Conservation (phyloP, 306 rosid species). For the Astragalus glycyphyllos region DNA sequence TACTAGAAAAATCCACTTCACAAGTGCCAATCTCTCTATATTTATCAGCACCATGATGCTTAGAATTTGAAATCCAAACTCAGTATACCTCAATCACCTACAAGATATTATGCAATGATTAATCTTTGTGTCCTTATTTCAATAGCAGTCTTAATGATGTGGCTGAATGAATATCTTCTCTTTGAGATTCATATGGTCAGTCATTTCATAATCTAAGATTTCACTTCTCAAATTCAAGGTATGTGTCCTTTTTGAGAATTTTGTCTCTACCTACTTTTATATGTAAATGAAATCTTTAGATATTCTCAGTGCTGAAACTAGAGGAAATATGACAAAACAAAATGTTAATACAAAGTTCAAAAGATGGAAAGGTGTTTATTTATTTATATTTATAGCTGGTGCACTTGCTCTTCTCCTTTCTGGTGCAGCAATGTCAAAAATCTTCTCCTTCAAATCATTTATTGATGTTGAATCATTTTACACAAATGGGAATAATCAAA, state of each 20-base stretch:
- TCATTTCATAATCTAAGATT: constrained; percentile 46
- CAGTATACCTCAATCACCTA: constrained; percentile 6
- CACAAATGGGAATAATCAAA: constrained; percentile 36
- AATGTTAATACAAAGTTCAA: constrained; percentile 46
- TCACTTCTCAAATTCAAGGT: constrained; percentile 20
- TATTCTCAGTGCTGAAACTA: constrained; percentile 36
- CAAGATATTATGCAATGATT: constrained; percentile 39
- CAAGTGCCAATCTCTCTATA: constrained; percentile 41
- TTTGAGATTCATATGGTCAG: constrained; percentile 41
- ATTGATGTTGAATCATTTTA: constrained; percentile 50
- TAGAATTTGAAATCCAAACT: constrained; percentile 40
- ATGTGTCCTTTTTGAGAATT: background rate
- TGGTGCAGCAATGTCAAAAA: constrained; percentile 49
- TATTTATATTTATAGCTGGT: constrained; percentile 50
- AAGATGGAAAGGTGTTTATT: constrained; percentile 57
- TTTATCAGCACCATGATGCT: constrained; percentile 1
- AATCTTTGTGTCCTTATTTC: constrained; percentile 39
- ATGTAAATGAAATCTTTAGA: constrained; percentile 22
- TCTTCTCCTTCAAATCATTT: constrained; percentile 55
- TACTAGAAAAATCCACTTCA: constrained; percentile 40
- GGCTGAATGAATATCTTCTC: constrained; percentile 46
- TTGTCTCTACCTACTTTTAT: background rate
- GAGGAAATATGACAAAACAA: constrained; percentile 49
- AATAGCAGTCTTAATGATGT: constrained; percentile 41
- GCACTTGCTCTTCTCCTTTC: constrained; percentile 58